Evolutionary conservation across 768 basidiomycete genomes (phyloP).

Genomic region (Boletus barrowsii): DNA sequence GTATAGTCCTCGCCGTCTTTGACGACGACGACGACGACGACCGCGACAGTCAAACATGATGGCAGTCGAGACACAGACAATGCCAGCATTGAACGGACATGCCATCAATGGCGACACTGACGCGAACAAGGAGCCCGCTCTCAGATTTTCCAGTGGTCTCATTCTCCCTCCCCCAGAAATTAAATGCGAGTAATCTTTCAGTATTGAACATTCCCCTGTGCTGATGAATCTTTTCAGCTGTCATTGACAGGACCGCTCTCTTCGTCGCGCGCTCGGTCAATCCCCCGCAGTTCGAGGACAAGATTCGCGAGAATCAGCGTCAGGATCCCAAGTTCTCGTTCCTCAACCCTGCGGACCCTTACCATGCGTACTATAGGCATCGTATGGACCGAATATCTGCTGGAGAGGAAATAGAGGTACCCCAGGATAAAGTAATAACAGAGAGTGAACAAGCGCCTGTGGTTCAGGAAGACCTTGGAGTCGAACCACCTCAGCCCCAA

Average conservation of each 20-base stretch:
- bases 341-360: constrained; percentile 94
- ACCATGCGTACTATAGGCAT: constrained; percentile 97
- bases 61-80: constrained; percentile 44
- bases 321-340: constrained; percentile 98
- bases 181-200: constrained; percentile 54
- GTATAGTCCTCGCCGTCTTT: constrained; percentile 9
- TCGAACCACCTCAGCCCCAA: constrained; percentile 75
- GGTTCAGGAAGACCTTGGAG: constrained; percentile 57
- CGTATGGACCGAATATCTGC: constrained; percentile 79
- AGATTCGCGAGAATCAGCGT: constrained; percentile 95
- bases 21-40: constrained; percentile 23
- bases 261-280: constrained; percentile 94
- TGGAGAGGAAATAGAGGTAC: constrained; percentile 67
- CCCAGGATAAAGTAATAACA: constrained; percentile 42
- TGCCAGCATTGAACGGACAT: constrained; percentile 40
- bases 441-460: constrained; percentile 31
- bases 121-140: constrained; percentile 36
- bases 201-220: not conserved
- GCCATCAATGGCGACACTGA: constrained; percentile 40
- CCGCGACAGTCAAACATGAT: constrained; percentile 33
- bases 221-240: constrained; percentile 47
- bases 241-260: constrained; percentile 92
- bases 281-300: constrained; percentile 91
- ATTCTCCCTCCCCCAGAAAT: constrained; percentile 97
- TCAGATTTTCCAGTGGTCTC: constrained; percentile 75